Evolutionary conservation across 495 filamentous ascomycete genomes (phyloP).

Genomic region (Durotheca rogersii): DNA sequence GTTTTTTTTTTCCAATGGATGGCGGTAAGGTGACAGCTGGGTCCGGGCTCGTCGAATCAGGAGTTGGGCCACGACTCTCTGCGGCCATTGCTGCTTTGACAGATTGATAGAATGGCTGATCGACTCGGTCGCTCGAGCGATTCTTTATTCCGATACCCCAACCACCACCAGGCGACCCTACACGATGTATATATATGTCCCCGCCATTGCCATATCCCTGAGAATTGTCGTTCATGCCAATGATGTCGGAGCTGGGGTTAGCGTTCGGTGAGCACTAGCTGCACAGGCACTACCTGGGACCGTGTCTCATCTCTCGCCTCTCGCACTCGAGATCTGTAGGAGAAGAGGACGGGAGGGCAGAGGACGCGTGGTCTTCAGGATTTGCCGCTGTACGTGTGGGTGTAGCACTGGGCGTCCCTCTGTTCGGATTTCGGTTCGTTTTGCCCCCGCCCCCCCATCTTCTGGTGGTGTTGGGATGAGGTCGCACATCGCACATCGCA

Average conservation of each 20-base stretch:
- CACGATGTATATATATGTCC: not conserved
- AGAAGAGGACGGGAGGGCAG: not conserved
- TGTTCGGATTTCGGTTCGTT: not conserved
- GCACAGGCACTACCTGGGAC: too few relatives aligned
- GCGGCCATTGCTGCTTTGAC: conserved; percentile 18
- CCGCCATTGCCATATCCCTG: conserved; percentile 27
- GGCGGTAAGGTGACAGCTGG: not conserved
- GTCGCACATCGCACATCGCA: too few relatives aligned
- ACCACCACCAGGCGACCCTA: not conserved
- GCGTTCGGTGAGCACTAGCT: not conserved
- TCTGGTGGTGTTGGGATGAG: conserved; percentile 22
- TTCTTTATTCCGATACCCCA: conserved; percentile 14
- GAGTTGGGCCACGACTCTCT: conserved; percentile 15
- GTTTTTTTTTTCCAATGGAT: not conserved
- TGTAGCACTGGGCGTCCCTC: too few relatives aligned
- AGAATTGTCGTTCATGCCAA: conserved; percentile 2
- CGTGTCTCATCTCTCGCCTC: not conserved
- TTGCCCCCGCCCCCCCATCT: conserved; percentile 1
- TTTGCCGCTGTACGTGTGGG: too few relatives aligned
- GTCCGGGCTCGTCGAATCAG: conserved; percentile 15
- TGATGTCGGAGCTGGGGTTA: not conserved
- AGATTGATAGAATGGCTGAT: conserved; percentile 3
- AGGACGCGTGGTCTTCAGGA: not conserved
- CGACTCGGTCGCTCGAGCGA: not conserved
- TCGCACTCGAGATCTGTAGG: not conserved